phyloP scores from a whole-genome alignment of 1,284 basidiomycete species.

The Ustilago cynodontis region DNA sequence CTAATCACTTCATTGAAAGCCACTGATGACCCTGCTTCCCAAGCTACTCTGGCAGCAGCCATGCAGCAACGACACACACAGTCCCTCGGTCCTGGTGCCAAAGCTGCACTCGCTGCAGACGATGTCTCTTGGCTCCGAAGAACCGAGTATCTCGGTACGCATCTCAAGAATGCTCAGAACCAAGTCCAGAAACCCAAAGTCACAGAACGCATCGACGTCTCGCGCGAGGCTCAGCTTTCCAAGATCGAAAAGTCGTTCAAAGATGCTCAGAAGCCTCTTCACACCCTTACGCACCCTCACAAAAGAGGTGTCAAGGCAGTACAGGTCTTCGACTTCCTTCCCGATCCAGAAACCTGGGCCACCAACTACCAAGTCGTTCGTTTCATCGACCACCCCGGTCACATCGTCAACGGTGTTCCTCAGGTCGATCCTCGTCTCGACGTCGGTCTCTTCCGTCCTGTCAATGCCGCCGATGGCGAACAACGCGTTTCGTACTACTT shows the following conservation, averaged over 20 bases:
- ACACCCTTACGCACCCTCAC: slow-evolving; percentile 59
- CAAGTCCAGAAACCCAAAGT: slow-evolving; percentile 45
- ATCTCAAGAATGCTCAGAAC: slow-evolving; percentile 55
- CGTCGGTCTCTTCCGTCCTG: slow-evolving; percentile 60
- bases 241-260: slow-evolving; percentile 65
- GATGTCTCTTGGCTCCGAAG: slow-evolving; percentile 67
- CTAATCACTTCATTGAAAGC: slow-evolving; percentile 45
- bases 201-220: slow-evolving; percentile 56
- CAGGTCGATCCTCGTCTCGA: slow-evolving; percentile 60
- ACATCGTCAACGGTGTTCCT: slow-evolving; percentile 48
- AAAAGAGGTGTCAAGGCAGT: slow-evolving; percentile 63
- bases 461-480: slow-evolving; percentile 54
- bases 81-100: slow-evolving; percentile 49
- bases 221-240: slow-evolving; percentile 58
- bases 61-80: slow-evolving; percentile 50
- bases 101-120: slow-evolving; percentile 48
- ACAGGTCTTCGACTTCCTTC: slow-evolving; percentile 64
- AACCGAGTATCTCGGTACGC: slow-evolving; percentile 67
- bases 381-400: slow-evolving; percentile 64
- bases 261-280: slow-evolving; percentile 56
- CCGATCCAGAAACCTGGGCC: slow-evolving; percentile 69
- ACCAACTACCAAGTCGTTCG: slow-evolving; percentile 66
- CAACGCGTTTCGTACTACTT: slow-evolving; percentile 66
- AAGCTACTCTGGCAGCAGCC: slow-evolving; percentile 40
- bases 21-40: slow-evolving; percentile 29